Percentiles rank a stretch among this genome's conserved stretches.
Conservation (phyloP, 352 stramenopile genomes). For the Sclerospora graminicola region DNA sequence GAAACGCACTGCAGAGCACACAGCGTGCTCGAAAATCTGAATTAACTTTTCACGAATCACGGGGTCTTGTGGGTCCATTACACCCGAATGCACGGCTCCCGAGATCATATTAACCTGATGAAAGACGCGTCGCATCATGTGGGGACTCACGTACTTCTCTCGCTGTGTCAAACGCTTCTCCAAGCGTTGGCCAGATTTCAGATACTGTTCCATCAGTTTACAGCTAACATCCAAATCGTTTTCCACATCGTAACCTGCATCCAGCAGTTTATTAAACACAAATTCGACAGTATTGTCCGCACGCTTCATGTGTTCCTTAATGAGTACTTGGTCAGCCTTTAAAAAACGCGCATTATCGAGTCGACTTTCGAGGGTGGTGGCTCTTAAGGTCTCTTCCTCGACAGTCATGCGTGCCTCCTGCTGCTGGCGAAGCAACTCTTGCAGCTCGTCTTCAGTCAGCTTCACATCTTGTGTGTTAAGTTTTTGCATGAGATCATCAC, state of each 20-base stretch:
- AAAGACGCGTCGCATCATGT: conserved; percentile 69
- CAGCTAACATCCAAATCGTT: conserved; percentile 41
- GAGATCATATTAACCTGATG: conserved; percentile 33
- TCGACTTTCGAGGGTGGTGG: conserved; percentile 29
- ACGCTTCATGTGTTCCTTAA: conserved; percentile 33
- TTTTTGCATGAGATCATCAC: conserved; percentile 10
- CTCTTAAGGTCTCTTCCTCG: conserved; percentile 20
- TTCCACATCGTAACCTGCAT: conserved; percentile 20
- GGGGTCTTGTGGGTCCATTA: conserved; percentile 7
- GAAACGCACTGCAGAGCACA: conserved; percentile 45
- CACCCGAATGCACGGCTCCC: conserved; percentile 4
- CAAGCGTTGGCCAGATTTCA: conserved; percentile 53
- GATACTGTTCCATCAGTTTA: conserved; percentile 71
- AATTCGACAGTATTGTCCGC: conserved; percentile 33
- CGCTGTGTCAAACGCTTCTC: conserved; percentile 38
- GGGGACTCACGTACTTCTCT: conserved; percentile 33
- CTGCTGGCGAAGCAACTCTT: conserved; percentile 11
- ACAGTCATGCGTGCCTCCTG: conserved; percentile 11
- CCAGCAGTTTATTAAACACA: conserved; percentile 36
- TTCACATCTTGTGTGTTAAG: conserved; percentile 5
- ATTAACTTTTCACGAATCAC: conserved; percentile 26
- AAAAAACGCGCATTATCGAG: conserved; percentile 29
- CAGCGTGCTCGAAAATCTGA: conserved; percentile 44
- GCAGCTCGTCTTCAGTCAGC: conserved; percentile 17
- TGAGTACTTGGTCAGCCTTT: conserved; percentile 39